Conservation (phyloP, 768 basidiomycete genomes). For the Chalciporus chontae region DNA sequence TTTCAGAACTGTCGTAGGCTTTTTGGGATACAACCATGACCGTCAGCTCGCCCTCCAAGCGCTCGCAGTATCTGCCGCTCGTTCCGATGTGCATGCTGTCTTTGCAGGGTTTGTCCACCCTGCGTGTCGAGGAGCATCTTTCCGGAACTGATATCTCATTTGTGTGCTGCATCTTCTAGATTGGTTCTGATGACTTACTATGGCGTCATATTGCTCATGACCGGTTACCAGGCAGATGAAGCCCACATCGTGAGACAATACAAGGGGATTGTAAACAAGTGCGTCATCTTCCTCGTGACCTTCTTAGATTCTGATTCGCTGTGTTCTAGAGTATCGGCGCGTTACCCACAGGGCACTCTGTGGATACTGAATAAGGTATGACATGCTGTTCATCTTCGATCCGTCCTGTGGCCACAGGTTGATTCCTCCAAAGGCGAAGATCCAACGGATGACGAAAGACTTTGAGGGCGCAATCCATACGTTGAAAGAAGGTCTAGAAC, state of each 20-base stretch:
- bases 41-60: conserved; percentile 65
- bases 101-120: conserved; percentile 57
- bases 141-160: neutral
- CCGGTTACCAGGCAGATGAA: conserved; percentile 78
- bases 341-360: conserved; percentile 64
- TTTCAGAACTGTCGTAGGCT: conserved; percentile 62
- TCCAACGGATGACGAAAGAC: conserved; percentile 68
- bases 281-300: conserved; percentile 14
- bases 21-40: conserved; percentile 75
- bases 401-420: neutral
- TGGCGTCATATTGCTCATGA: conserved; percentile 63
- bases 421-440: conserved; percentile 53
- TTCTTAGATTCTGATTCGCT: neutral
- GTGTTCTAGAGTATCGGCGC: conserved; percentile 42
- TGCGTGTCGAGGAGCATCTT: neutral
- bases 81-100: conserved; percentile 68
- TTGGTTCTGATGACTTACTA: conserved; percentile 81
- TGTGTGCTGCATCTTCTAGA: conserved; percentile 31
- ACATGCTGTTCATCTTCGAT: neutral
- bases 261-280: conserved; percentile 61
- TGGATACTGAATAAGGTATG: conserved; percentile 72
- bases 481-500: conserved; percentile 53
- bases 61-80: conserved; percentile 62
- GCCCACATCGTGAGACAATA: conserved; percentile 60
- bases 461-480: conserved; percentile 62